These are phyloP conservation scores for Hypoxylon sp. DNA, from an alignment of 2,329 filamentous ascomycete species.

Conservation along the genomic window DNA sequence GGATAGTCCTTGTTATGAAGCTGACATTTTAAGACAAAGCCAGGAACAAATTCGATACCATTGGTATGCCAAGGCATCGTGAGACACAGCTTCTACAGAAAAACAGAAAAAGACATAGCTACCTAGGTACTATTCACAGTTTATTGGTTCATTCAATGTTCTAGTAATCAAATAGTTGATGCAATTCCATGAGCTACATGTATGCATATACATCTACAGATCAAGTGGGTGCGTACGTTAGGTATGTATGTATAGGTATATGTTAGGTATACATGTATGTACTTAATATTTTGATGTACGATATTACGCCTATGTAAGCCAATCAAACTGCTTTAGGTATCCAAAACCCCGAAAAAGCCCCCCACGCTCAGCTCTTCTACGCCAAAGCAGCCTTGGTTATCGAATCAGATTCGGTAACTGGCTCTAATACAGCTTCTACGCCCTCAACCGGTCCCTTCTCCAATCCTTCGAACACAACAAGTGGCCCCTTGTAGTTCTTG, in stretches of 20 bases:
- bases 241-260: too few species aligned
- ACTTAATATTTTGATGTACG: neutral
- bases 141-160: neutral
- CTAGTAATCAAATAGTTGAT: neutral
- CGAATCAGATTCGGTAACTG: conserved; percentile 10
- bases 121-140: neutral
- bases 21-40: neutral
- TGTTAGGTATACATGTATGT: too few species aligned
- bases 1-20: neutral
- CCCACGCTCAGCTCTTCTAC: neutral
- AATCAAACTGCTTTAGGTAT: neutral
- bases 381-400: conserved; percentile 15
- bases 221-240: too few species aligned
- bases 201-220: too few species aligned
- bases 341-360: neutral
- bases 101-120: neutral
- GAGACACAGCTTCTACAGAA: neutral
- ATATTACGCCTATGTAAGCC: neutral
- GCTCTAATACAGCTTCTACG: conserved; percentile 39
- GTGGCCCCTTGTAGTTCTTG: conserved; percentile 62
- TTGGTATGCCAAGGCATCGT: neutral
- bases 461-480: conserved; percentile 50
- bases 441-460: conserved; percentile 46
- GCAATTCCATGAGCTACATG: neutral
- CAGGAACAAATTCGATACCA: neutral